Evolutionary conservation across 352 stramenopile species (phyloP), one percentile per base, ranked within the genome.

Genomic region (Pythium apleroticum): DNA sequence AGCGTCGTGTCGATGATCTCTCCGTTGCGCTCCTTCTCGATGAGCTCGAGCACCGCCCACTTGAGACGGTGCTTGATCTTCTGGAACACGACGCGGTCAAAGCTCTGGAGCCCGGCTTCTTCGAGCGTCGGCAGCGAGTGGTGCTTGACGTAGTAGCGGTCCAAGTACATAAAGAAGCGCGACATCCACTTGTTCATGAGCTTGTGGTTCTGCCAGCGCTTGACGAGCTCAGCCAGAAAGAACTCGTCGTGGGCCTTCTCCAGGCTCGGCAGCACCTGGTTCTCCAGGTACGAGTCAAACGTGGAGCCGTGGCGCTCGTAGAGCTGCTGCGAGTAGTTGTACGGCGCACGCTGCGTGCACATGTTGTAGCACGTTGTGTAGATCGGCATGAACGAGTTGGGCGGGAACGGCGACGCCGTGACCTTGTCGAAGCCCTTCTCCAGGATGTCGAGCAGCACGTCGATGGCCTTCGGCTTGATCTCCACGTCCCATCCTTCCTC

Each of bases 131-230:
- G 97, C 20, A 99, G 81, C 67, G 83, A 97, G 75, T 99, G 96
- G 82, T 99, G 97, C 79, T 98, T 96, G 60, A 98, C 91, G 76
- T 98, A 98, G 78, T 98, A 98, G 28, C 95, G 86, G 76, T 99
- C 97, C n/a, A 99, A 76, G 79, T 99, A 99, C 80, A 98, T 99
- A 77, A 99, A 99, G 77, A 99, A 99, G 67, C 98, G 97, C 55
- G 93, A 84, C 85, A 99, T 98, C 98, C 98, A 99, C 80, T 99
- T 99, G 88, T 99, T 99, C 97, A 99, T 99, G 76, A 99, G 98
- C 76, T 99, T 98, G 84, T 99, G 97, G 78, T 99, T 99, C 43
- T 90, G 84, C 97, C 97, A 99, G 52, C 97, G 95, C 63, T 95
- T 89, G 49, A 98, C 94, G 25, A 99, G 80, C 75, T 99, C 97